Evolutionary conservation across 2,329 filamentous ascomycete genomes (phyloP).

Genomic region (Zalaria obscura): DNA sequence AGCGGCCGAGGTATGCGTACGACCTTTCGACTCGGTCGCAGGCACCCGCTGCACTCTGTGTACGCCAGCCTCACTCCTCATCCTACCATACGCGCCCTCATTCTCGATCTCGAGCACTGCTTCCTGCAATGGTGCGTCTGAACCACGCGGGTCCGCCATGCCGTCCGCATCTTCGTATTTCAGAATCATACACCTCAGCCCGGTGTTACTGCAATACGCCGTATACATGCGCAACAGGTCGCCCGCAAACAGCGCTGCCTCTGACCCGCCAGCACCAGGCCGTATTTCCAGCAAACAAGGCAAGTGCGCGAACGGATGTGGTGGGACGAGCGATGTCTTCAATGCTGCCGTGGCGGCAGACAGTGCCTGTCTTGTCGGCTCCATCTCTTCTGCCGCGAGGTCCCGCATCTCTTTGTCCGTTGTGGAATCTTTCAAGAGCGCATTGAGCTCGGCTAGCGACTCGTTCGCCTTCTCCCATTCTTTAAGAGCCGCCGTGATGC

Average conservation of each 20-base stretch:
- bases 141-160: conserved; percentile 32
- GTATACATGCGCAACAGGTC: conserved; percentile 85
- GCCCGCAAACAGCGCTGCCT: conserved; percentile 81
- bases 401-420: conserved; percentile 45
- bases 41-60: conserved; percentile 91
- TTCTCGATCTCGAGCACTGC: conserved; percentile 73
- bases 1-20: conserved; percentile 86
- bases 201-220: conserved; percentile 55
- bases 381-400: conserved; percentile 55
- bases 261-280: conserved; percentile 80
- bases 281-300: conserved; percentile 86
- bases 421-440: conserved; percentile 55
- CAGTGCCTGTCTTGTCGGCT: conserved; percentile 48
- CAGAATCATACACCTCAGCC: conserved; percentile 52
- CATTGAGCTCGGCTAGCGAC: conserved; percentile 54
- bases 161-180: conserved; percentile 70
- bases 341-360: conserved; percentile 51
- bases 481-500: conserved; percentile 36
- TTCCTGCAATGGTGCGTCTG: conserved; percentile 63
- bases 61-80: conserved; percentile 83
- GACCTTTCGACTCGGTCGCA: conserved; percentile 76
- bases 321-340: conserved; percentile 66
- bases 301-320: conserved; percentile 77
- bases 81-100: conserved; percentile 62
- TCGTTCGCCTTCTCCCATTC: conserved; percentile 45